A percentile compares a stretch with the other conserved stretches of the same genome.
phyloP scores from a whole-genome alignment of 768 basidiomycete genomes.

The Mycena metata region DNA sequence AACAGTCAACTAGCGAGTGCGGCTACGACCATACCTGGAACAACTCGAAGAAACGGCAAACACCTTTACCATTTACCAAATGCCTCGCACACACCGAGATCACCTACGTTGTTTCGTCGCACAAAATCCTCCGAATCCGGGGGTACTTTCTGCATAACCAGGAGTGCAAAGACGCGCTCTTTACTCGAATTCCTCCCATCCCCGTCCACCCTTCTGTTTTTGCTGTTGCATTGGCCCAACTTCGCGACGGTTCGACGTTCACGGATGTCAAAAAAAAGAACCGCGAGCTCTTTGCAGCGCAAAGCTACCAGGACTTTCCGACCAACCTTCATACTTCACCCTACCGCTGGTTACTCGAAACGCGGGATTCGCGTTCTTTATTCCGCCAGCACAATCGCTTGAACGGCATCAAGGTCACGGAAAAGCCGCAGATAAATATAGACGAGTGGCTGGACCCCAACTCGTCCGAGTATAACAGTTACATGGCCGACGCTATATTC shows the following conservation, averaged over 20 bases:
- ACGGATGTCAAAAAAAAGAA: constrained; percentile 3
- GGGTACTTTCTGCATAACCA: constrained; percentile 4
- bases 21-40: background rate
- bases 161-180: background rate
- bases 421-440: too few species aligned
- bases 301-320: background rate
- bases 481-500: constrained; percentile 42
- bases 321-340: background rate
- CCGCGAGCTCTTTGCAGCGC: background rate
- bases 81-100: background rate
- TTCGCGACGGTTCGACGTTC: background rate
- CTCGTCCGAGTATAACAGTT: constrained; percentile 35
- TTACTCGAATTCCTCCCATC: too few species aligned
- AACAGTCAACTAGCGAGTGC: too few species aligned
- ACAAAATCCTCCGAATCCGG: constrained; percentile 11
- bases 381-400: constrained; percentile 40
- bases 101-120: background rate
- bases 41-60: background rate
- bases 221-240: background rate
- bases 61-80: background rate
- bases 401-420: too few species aligned
- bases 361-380: constrained; percentile 19
- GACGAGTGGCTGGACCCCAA: too few species aligned
- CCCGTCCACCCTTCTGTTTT: too few species aligned
- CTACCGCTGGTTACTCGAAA: background rate